Percentiles rank a stretch among this genome's conserved stretches.
Evolutionary conservation across 139 green algal species (phyloP).

Genomic region (Monoraphidium neglectum): DNA sequence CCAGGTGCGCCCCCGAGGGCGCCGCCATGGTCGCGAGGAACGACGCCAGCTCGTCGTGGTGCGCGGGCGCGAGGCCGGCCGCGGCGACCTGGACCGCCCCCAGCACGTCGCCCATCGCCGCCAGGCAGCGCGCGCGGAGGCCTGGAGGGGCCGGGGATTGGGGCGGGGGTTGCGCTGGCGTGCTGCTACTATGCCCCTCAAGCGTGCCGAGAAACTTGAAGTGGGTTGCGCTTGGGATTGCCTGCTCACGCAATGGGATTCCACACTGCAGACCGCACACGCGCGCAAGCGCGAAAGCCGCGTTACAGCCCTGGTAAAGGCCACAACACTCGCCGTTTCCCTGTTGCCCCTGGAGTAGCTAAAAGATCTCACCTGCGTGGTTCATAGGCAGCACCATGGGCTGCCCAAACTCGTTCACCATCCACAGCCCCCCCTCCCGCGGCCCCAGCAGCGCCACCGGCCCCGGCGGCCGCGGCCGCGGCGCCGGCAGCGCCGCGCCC

Average conservation of each 20-base stretch:
- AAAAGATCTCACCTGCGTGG: slow-evolving; percentile 33
- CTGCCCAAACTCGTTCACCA: slow-evolving; percentile 46
- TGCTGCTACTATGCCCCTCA: no score
- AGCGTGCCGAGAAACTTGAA: no score
- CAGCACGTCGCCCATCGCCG: slow-evolving; percentile 39
- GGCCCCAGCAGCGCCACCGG: slow-evolving; percentile 46
- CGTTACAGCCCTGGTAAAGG: no score
- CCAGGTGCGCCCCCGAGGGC: slow-evolving; percentile 16
- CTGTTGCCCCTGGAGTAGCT: no score
- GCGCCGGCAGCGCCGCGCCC: slow-evolving; percentile 15
- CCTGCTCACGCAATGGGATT: no score
- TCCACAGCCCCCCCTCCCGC: slow-evolving; percentile 44
- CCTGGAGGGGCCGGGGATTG: not conserved
- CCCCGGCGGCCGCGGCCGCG: slow-evolving; percentile 25
- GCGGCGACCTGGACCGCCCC: slow-evolving; percentile 34
- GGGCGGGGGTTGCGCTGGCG: no score
- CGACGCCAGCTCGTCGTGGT: slow-evolving; percentile 40
- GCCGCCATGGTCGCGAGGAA: slow-evolving; percentile 37
- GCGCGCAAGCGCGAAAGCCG: no score
- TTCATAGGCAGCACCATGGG: slow-evolving; percentile 36
- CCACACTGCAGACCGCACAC: no score
- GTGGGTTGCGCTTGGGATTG: no score
- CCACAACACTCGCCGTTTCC: no score
- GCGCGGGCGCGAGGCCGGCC: slow-evolving; percentile 12
- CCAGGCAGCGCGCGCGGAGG: slow-evolving; percentile 30